Conservation (phyloP, 352 stramenopile genomes). For the Chrysophaeum taylorii region DNA sequence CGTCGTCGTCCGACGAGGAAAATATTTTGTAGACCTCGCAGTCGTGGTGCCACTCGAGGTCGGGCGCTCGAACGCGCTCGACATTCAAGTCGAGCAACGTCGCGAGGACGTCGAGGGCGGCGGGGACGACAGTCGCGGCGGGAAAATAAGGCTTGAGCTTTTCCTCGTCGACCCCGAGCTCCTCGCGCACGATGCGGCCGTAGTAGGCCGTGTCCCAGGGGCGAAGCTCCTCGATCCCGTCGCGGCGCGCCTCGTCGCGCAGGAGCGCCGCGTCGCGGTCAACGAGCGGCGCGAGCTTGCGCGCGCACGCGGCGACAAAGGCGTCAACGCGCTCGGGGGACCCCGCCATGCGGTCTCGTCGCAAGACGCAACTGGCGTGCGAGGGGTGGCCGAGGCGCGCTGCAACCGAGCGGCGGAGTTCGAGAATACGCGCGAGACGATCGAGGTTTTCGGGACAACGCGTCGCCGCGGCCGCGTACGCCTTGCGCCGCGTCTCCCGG, state of each 20-base stretch:
- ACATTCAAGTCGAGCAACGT: slow-evolving; percentile 21
- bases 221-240: slow-evolving; percentile 7
- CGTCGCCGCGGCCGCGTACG: slow-evolving; percentile 15
- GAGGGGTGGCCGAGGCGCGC: slow-evolving; percentile 10
- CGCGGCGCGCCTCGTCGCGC: slow-evolving; percentile 15
- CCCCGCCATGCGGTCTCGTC: slow-evolving; percentile 20
- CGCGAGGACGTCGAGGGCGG: slow-evolving; percentile 22
- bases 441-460: slow-evolving; percentile 25
- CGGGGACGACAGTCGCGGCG: slow-evolving; percentile 18
- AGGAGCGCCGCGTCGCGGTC: slow-evolving; percentile 16
- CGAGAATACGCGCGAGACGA: slow-evolving; percentile 19
- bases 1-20: neutral
- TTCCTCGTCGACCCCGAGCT: slow-evolving; percentile 24
- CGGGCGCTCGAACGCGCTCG: slow-evolving; percentile 17
- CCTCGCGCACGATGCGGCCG: slow-evolving; percentile 17
- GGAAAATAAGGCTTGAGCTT: slow-evolving; percentile 24
- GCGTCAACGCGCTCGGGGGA: slow-evolving; percentile 13
- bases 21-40: slow-evolving; percentile 24
- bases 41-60: slow-evolving; percentile 30
- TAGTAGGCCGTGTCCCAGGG: slow-evolving; percentile 29
- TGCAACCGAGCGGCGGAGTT: slow-evolving; percentile 17
- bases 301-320: slow-evolving; percentile 11
- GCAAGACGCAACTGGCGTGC: slow-evolving; percentile 20
- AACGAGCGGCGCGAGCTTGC: slow-evolving; percentile 11
- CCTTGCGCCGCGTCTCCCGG: slow-evolving; percentile 5